Base-by-base conservation (phyloP, 139 green algal genomes). In the Haematococcus sp. region DNA sequence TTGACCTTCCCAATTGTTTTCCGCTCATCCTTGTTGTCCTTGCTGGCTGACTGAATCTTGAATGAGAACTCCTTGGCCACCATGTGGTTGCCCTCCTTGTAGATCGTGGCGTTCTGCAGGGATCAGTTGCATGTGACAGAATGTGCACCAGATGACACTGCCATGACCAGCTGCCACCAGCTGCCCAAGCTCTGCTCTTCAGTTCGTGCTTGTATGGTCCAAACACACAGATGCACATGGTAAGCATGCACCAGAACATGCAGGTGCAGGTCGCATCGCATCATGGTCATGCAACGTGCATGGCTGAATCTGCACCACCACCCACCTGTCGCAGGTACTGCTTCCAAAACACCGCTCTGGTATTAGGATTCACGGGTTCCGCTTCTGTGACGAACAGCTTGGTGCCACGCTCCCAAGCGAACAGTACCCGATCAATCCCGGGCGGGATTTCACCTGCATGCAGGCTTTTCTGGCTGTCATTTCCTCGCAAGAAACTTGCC, bases 301-400 rank as follows among this genome's bases (percentile, higher is more conserved):
- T n/a, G 11, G 30, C 2, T 28, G 32, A 43, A 27, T 28, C 32
- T 51, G 61, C 19, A 20, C 3, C 30, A 43, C 52, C 30, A 28
- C 28, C 23, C 33, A 88, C 83, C 79, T 88, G 83, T 0, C 75
- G 68, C n/a, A 89, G 56, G 61, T 81, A 85, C 63, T 89, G 80
- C 67, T 84, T 81, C 79, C 80, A 89, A 30, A 89, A 85, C 2
- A 84, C 78, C 3, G 84, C 77, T 3, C 68, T 64, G 11, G 76
- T 81, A 35, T 82, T 76, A 0, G 75, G 72, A 58, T 85, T 85
- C 3, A 89, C 84, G 3, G 72, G 23, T 46, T 85, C 80, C 31
- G 80, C 59, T 16, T 86, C 76, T 23, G 84, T 89, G 2, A 79
- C 79, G 31, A 81, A 87, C 0, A 86, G 44, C 70, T 89, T 89